Evolutionary conservation across 306 rosid genomes (phyloP).

Genomic region (peach (Prunus persica)): Prunus_persica_NCBIv2 NC_034010.1:5885001-5885500

Average conservation of each 20-base stretch:
- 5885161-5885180: slow-evolving; percentile 19
- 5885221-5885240: background rate
- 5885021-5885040: slow-evolving; percentile 99
- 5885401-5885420: too few relatives aligned
- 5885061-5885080: slow-evolving; percentile 96
- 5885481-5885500: too few relatives aligned
- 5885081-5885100: slow-evolving; percentile 94
- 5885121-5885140: slow-evolving; percentile 97
- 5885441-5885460: too few relatives aligned
- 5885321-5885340: background rate
- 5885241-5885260: background rate
- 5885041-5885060: slow-evolving; percentile 98
- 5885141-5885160: slow-evolving; percentile 90
- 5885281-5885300: background rate
- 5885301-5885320: background rate
- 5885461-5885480: too few relatives aligned
- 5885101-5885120: slow-evolving; percentile 99
- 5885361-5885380: background rate
- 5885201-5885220: slow-evolving; percentile 19
- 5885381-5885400: background rate
- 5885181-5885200: background rate
- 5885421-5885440: too few relatives aligned
- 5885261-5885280: background rate
- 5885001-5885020: slow-evolving; percentile 45
- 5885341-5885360: background rate